A percentile compares a stretch with the other conserved stretches of the same genome.
These are phyloP conservation scores for Eimeria maxima DNA, from an alignment of 169 alveolate species.

Conservation along the genomic window DNA sequence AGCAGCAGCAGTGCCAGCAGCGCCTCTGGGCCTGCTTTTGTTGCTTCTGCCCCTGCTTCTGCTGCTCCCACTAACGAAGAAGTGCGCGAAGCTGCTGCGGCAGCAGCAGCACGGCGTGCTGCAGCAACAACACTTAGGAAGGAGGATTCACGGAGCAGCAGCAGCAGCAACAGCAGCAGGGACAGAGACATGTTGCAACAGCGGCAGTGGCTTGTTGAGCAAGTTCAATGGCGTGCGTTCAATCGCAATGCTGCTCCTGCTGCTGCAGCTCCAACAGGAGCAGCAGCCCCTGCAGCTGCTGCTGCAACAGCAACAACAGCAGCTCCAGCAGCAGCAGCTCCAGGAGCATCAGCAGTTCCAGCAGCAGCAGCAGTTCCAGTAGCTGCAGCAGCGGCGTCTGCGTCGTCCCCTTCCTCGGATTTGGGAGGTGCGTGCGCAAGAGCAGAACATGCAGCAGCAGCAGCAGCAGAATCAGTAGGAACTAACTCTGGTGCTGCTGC, in stretches of 20 bases:
- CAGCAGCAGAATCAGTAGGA: too few relatives aligned
- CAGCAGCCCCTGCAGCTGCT: background rate
- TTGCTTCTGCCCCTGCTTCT: slow-evolving; percentile 38
- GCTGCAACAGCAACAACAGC: background rate
- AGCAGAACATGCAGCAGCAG: too few relatives aligned
- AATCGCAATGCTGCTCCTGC: background rate
- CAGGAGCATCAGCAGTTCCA: background rate
- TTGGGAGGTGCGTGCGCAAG: too few relatives aligned
- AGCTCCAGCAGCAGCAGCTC: background rate
- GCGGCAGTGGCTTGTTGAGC: slow-evolving; percentile 60
- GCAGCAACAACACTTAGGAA: slow-evolving; percentile 25
- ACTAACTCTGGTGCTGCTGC: slow-evolving; percentile 13
- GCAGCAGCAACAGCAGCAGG: slow-evolving; percentile 18
- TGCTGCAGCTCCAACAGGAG: background rate
- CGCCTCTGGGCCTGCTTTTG: background rate
- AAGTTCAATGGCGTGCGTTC: slow-evolving; percentile 30
- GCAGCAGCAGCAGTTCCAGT: slow-evolving; percentile 22
- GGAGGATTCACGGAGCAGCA: slow-evolving; percentile 1
- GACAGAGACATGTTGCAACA: slow-evolving; percentile 30
- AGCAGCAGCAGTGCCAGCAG: background rate
- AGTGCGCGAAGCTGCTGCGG: slow-evolving; percentile 49
- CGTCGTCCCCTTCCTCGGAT: too few relatives aligned
- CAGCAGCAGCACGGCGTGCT: background rate
- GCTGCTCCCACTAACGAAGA: background rate
- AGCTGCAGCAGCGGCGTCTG: too few relatives aligned